phyloP scores from a whole-genome alignment of 139 green algal species.

The Chlamydomonas sp. region DNA sequence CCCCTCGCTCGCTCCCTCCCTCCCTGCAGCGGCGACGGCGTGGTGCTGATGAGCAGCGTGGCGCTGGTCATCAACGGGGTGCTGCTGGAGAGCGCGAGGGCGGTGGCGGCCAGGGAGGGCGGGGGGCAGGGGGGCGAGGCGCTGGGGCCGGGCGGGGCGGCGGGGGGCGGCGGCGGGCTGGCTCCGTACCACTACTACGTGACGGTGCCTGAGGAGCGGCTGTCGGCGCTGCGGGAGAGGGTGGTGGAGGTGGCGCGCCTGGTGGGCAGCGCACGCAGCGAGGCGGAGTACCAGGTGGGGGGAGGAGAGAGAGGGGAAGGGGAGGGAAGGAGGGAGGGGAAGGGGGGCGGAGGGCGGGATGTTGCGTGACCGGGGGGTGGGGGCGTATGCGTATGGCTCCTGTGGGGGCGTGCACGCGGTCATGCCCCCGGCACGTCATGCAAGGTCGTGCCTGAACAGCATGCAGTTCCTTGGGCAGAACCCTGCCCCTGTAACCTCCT shows the following conservation, averaged over 20 bases:
- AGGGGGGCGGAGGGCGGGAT: background rate
- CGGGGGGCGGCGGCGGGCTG: background rate
- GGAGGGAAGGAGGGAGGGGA: background rate
- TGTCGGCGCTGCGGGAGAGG: conserved; percentile 12
- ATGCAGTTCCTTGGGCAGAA: no score
- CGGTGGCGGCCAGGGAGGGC: background rate
- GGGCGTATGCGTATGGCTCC: no score
- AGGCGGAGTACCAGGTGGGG: conserved; percentile 52
- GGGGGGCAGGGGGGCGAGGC: background rate
- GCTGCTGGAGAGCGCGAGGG: conserved; percentile 25
- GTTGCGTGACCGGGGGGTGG: no score
- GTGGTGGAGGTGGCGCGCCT: conserved; percentile 44
- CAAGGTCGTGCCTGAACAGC: no score
- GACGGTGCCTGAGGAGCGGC: conserved; percentile 32
- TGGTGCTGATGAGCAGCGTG: conserved; percentile 49
- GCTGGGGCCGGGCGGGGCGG: background rate
- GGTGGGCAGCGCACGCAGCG: conserved; percentile 22
- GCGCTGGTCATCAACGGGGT: conserved; percentile 44
- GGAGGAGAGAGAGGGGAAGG: background rate
- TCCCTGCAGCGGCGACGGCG: conserved; percentile 49
- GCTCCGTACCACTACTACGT: conserved; percentile 12
- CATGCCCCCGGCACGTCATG: no score
- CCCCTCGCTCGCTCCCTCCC: background rate
- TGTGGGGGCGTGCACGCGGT: no score
- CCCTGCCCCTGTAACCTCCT: no score